Conservation (phyloP, 805 yeast genomes). For the Zygoascus tannicola region DNA sequence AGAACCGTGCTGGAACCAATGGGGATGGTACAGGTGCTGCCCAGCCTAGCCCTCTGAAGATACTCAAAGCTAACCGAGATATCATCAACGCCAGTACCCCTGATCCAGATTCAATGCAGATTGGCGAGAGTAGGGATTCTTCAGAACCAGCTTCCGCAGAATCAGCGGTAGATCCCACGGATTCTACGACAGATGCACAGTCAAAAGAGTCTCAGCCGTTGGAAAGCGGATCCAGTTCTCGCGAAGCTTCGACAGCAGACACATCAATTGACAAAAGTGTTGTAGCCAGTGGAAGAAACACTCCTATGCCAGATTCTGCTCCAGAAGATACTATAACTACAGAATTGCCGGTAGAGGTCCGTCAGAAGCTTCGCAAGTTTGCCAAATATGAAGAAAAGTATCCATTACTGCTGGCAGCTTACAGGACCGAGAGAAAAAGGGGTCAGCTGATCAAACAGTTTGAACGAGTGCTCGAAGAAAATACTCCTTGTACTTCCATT, state of each 20-base stretch:
- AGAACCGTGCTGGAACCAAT: conserved; percentile 2
- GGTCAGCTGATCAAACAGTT: conserved; percentile 49
- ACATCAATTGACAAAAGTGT: conserved; percentile 3
- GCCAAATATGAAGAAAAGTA: conserved; percentile 85
- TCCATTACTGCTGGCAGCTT: conserved; percentile 74
- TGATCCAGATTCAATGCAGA: conserved; percentile 16
- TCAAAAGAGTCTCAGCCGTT: not conserved
- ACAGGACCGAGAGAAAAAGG: conserved; percentile 67
- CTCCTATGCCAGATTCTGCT: not conserved
- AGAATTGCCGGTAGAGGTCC: conserved; percentile 48
- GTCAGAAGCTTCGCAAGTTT: conserved; percentile 60
- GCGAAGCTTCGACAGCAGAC: not conserved
- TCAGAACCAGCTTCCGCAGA: not conserved
- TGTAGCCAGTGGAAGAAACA: conserved; percentile 6
- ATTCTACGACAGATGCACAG: not conserved
- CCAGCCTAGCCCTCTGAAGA: conserved; percentile 6
- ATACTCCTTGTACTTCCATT: conserved; percentile 71
- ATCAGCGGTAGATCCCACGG: not conserved
- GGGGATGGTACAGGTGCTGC: conserved; percentile 5
- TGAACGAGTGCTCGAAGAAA: conserved; percentile 63
- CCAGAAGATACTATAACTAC: conserved; percentile 13
- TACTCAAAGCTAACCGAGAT: conserved; percentile 11
- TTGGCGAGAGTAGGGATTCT: conserved; percentile 5
- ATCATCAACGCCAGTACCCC: conserved; percentile 14
- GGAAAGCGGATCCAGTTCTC: not conserved